Evolutionary conservation across 2,329 filamentous ascomycete species (phyloP).

Genomic region (Raffaelea ambrosiae): DNA sequence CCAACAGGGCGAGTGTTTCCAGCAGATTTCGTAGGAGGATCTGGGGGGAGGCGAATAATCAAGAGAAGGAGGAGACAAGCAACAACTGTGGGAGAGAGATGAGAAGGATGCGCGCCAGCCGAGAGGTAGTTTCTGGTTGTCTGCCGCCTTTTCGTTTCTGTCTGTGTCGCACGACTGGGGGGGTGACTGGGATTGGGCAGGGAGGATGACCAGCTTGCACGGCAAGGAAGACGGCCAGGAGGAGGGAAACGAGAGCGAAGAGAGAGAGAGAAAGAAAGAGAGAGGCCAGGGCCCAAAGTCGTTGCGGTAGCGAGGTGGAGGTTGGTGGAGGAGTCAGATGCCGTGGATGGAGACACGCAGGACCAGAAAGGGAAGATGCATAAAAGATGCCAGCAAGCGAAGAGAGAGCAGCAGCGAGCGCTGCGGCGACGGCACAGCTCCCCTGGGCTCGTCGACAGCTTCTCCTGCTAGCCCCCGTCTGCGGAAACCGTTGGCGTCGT

Average conservation of each 20-base stretch:
- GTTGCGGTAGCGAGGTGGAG: neutral
- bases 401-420: too few relatives aligned
- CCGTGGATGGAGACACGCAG: too few relatives aligned
- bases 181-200: neutral
- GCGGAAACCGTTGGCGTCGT: neutral
- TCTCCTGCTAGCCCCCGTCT: neutral
- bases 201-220: too few relatives aligned
- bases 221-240: neutral
- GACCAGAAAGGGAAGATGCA: too few relatives aligned
- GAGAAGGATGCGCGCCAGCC: neutral
- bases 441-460: neutral
- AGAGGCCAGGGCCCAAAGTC: neutral
- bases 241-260: neutral
- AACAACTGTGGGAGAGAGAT: neutral
- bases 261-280: neutral
- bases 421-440: too few relatives aligned
- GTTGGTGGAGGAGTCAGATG: neutral
- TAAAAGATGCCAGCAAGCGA: too few relatives aligned
- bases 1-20: constrained; percentile 18
- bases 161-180: constrained; percentile 29
- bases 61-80: neutral
- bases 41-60: constrained; percentile 15
- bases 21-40: constrained; percentile 11
- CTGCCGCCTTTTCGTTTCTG: constrained; percentile 16
- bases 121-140: neutral